Evolutionary conservation across 2,329 filamentous ascomycete species (phyloP).

Genomic region (Aureobasidium namibiae): DNA sequence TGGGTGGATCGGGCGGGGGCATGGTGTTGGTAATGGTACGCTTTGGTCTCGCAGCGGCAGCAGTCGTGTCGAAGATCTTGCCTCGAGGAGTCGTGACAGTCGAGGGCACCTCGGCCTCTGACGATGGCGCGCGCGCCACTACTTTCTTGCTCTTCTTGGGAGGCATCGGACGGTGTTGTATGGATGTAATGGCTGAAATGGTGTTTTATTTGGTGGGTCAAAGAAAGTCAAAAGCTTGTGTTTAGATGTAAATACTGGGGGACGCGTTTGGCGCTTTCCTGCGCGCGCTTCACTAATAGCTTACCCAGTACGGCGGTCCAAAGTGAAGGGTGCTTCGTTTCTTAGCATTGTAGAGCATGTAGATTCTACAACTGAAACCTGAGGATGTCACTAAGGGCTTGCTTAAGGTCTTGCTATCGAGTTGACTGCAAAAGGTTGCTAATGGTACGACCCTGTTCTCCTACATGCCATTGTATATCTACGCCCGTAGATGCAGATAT

Average conservation of each 20-base stretch:
- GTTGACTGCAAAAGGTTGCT: background rate
- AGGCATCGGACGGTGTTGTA: constrained; percentile 6
- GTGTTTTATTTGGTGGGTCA: background rate
- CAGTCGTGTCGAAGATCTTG: constrained; percentile 22
- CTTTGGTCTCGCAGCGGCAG: constrained; percentile 16
- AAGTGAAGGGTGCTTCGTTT: background rate
- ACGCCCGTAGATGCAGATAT: background rate
- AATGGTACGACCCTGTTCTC: background rate
- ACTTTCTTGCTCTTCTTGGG: constrained; percentile 9
- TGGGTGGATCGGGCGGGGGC: constrained; percentile 1
- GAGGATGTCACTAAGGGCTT: too few species aligned
- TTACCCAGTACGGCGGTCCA: too few species aligned
- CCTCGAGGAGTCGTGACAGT: constrained; percentile 20
- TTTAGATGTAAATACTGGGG: constrained; percentile 5
- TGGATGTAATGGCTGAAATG: background rate
- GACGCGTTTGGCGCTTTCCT: background rate
- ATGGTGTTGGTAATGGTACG: constrained; percentile 4
- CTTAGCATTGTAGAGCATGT: too few species aligned
- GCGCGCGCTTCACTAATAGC: too few species aligned
- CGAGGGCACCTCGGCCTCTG: background rate
- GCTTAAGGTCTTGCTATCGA: too few species aligned
- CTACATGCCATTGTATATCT: background rate
- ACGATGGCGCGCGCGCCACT: background rate
- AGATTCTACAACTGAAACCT: too few species aligned
- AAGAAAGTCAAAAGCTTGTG: background rate